Evolutionary conservation across 2,329 filamentous ascomycete genomes (phyloP), one percentile per base, ranked within the genome.

Genomic region (Diaporthe caulivora): DNA sequence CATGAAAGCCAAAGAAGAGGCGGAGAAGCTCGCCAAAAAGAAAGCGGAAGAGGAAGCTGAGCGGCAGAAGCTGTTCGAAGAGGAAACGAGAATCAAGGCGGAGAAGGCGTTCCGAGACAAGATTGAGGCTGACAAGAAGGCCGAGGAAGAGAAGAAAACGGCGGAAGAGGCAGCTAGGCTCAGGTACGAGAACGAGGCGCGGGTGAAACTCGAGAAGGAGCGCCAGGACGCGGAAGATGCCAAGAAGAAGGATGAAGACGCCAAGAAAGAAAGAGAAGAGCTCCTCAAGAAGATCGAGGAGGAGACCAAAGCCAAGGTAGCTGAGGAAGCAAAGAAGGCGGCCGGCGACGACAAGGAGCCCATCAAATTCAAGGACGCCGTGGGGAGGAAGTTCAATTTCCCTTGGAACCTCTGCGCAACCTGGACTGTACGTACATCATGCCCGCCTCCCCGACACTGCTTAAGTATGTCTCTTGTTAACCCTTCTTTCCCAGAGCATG

Each of bases 301-400:
- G 1, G 87, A 87, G 71, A 80, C 80, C 26, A 83, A 82, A 72
- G 80, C 77, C 4, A 80, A 79, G 21, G 80, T 78, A 5, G 82
- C 80, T 9, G 84, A 81, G 2, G 83, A 82, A 3, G 84, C 76
- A 0, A 78, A 77, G 72, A 87, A 89, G 77, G 87, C 88, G 0
- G 86, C 91, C 70, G 88, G 90, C 67, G 87, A 88, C 75, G 89
- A 92, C 53, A 93, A 94, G 81, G 87, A 91, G 55, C 94, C 94
- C 2, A 94, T 98, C 81, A 92, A 92, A 77, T 97, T 97, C 85
- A 97, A 97, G 83, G 95, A 98, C 81, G 95, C 95, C 0, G 91
- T 98, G 21, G 94, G 94, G 42, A 90, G 95, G 77, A 98, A 97
- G 82, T 98, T 97, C 82, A 97, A 91, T 83, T 98, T 98, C 80